These are phyloP conservation scores for Haematococcus lacustris DNA, from an alignment of 139 green algal genomes.

Conservation along the genomic window DNA sequence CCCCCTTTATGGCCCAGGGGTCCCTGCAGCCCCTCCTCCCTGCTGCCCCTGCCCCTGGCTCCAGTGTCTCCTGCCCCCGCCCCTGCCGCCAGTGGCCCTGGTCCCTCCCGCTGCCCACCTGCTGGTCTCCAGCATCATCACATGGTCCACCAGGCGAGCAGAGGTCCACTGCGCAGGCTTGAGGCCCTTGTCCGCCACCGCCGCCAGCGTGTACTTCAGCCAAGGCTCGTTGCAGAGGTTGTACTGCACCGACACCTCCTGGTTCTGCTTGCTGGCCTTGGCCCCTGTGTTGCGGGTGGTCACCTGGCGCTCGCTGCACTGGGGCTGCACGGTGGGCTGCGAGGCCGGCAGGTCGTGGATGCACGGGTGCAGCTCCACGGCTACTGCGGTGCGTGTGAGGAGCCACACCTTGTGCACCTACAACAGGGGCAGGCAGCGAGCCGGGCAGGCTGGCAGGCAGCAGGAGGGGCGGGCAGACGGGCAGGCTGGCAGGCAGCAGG, in stretches of 20 bases:
- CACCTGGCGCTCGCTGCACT: conserved; percentile 53
- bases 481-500: too few relatives aligned
- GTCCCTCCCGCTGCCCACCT: conserved; percentile 23
- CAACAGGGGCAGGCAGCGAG: too few relatives aligned
- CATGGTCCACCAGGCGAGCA: conserved; percentile 67
- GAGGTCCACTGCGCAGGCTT: conserved; percentile 81
- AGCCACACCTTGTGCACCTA: too few relatives aligned
- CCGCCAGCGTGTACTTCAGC: conserved; percentile 88
- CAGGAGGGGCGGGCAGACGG: too few relatives aligned
- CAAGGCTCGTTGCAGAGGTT: conserved; percentile 94
- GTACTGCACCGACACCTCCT: conserved; percentile 81
- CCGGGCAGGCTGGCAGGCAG: too few relatives aligned
- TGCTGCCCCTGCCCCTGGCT: background rate
- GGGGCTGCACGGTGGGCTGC: conserved; percentile 73
- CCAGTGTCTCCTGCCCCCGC: background rate
- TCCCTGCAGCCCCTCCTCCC: background rate
- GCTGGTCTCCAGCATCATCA: conserved; percentile 81
- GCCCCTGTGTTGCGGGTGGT: conserved; percentile 55
- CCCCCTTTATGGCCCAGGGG: too few relatives aligned
- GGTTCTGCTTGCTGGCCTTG: conserved; percentile 9
- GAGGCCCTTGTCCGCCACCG: conserved; percentile 84
- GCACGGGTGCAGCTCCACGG: conserved; percentile 55
- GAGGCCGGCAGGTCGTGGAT: conserved; percentile 38
- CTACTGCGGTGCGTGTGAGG: conserved; percentile 31
- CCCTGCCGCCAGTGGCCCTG: background rate